Evolutionary conservation across 2,329 filamentous ascomycete genomes (phyloP).

Genomic region (Fonsecaea pugnacius): DNA sequence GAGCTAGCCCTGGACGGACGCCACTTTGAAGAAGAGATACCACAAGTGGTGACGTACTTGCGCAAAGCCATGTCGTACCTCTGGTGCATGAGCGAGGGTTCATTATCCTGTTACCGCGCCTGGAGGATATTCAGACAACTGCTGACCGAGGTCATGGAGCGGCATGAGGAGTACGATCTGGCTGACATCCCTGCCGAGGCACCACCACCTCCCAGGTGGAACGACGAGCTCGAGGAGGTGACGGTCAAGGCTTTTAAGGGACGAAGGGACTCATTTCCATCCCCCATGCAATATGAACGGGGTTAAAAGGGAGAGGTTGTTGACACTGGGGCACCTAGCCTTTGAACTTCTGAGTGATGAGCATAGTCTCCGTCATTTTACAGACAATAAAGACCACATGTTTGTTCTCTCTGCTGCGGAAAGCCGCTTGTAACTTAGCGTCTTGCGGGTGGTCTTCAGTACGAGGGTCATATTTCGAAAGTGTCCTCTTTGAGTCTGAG

Average conservation of each 20-base stretch:
- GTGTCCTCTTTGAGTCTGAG: too few species aligned
- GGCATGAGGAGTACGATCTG: slow-evolving; percentile 15
- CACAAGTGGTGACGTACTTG: slow-evolving; percentile 32
- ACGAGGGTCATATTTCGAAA: too few species aligned
- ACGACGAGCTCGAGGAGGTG: slow-evolving; percentile 17
- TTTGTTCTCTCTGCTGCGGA: too few species aligned
- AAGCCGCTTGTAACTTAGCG: too few species aligned
- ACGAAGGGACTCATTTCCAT: not conserved
- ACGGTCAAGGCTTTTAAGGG: slow-evolving; percentile 4
- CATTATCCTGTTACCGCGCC: slow-evolving; percentile 27
- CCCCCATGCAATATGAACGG: not conserved
- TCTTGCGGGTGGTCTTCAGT: too few species aligned
- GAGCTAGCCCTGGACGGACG: slow-evolving; percentile 36
- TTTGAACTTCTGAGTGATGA: too few species aligned
- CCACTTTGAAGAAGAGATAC: slow-evolving; percentile 33
- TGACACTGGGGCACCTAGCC: not conserved
- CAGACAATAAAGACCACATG: too few species aligned
- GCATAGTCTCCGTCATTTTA: too few species aligned
- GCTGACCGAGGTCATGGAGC: slow-evolving; percentile 20
- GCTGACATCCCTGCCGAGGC: slow-evolving; percentile 23
- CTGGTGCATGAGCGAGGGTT: slow-evolving; percentile 28
- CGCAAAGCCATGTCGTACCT: slow-evolving; percentile 38
- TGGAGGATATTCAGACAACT: slow-evolving; percentile 32
- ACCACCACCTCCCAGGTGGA: slow-evolving; percentile 22
- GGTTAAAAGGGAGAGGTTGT: not conserved